phyloP scores from a whole-genome alignment of 148 eudicot species.

The Rhododendron simsii region DNA sequence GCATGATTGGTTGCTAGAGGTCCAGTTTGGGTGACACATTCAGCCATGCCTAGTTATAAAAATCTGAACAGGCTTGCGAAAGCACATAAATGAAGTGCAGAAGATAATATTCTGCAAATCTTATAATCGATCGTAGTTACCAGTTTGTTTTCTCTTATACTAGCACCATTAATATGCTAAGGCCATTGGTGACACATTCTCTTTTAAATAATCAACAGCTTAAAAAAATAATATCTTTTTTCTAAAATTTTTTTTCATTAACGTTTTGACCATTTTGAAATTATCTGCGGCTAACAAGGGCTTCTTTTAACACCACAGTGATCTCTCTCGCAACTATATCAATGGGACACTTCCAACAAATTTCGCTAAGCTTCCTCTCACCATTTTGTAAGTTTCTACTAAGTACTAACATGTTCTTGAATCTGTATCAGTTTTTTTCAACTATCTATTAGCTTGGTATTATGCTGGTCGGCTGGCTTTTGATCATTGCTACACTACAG shows the following conservation, averaged over 20 bases:
- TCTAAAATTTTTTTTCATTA: neutral
- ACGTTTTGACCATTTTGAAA: neutral
- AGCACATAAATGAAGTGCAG: neutral
- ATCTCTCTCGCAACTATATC: conserved; percentile 60
- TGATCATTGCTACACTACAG: conserved; percentile 26
- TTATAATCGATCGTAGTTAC: neutral
- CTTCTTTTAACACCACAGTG: conserved; percentile 39
- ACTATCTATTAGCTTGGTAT: neutral
- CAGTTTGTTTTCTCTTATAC: neutral
- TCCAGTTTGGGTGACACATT: neutral
- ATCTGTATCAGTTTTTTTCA: neutral
- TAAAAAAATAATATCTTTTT: no score
- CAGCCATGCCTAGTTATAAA: neutral
- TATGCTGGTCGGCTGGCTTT: neutral
- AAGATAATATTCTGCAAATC: neutral
- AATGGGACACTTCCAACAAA: conserved; percentile 61
- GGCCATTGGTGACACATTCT: no score
- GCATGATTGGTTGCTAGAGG: neutral
- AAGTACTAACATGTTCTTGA: neutral
- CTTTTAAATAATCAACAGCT: no score
- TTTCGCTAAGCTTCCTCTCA: conserved; percentile 47
- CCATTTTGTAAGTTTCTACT: conserved; percentile 43
- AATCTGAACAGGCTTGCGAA: neutral
- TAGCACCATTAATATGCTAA: neutral
- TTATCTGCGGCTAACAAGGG: conserved; percentile 4